Evolutionary conservation across 768 basidiomycete genomes (phyloP), one percentile per base, ranked within the genome.

Genomic region (Peribolospora baueri): DNA sequence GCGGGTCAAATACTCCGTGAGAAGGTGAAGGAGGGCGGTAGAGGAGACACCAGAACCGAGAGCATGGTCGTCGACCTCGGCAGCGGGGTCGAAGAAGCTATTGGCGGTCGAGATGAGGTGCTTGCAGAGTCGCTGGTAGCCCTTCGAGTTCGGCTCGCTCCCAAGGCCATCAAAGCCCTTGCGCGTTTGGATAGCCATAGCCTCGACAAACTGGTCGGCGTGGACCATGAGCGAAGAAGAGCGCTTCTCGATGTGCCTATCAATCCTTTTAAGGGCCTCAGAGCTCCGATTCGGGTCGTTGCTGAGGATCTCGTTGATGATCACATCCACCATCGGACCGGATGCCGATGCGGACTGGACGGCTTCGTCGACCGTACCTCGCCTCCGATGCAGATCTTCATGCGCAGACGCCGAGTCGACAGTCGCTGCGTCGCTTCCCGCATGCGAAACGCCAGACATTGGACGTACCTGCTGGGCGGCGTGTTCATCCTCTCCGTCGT

Each of bases 101-200:
- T 90, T 88, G 39, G 95, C 75, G 0, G 90, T 90, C 67, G 95
- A 90, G 59, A 97, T 91, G 53, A 97, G 76, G 67, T 97, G 93
- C 68, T 98, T 98, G 50, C 90, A 86, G 7, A 98, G 72, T 46
- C 93, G 77, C 70, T 93, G 59, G 78, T 10, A 76, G 70, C 36
- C 77, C 67, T 45, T 59, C 3, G 58, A n/a, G 2, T 59, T 59
- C 9, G 48, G 42, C 4, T 50, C 54, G 4, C 8, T 5, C 6
- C 41, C 48, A 43, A 63, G 56, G 37, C 51, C 54, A 52, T 87
- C 84, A 64, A 95, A 97, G 14, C 87, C 79, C 65, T 86, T 83
- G 7, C 82, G 76, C 84, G 91, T 85, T 63, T 90, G 83, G 37
- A 84, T 72, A 3, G 84, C 82, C 62, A 98, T 80, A 1, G 85